A percentile compares a stretch with the other conserved stretches of the same genome.
Evolutionary conservation across 331 rosid genomes (phyloP).

Genomic region (Rhamnella rubrinervis): DNA sequence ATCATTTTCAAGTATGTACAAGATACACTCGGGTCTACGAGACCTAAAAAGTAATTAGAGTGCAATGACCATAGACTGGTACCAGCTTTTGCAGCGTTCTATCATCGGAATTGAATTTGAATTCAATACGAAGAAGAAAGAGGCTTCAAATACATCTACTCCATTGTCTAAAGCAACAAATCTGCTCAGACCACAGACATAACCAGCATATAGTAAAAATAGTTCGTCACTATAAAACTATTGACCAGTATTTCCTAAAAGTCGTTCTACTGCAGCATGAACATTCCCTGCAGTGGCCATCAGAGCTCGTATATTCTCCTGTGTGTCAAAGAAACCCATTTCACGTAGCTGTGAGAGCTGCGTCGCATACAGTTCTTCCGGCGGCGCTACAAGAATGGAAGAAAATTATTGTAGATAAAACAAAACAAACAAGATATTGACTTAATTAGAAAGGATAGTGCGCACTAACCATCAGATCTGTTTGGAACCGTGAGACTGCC

Average conservation of each 20-base stretch:
- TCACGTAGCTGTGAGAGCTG: constrained; percentile 87
- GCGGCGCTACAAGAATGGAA: constrained; percentile 57
- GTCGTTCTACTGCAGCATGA: constrained; percentile 79
- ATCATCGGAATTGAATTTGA: no score
- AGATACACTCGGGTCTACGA: no score
- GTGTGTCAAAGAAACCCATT: constrained; percentile 84
- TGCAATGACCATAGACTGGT: no score
- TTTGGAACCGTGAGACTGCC: constrained; percentile 73
- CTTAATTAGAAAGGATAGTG: background rate
- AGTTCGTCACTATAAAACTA: constrained; percentile 24
- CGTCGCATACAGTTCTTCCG: constrained; percentile 73
- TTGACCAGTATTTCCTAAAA: constrained; percentile 65
- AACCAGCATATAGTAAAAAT: no score
- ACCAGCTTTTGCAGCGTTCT: no score
- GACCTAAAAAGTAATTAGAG: no score
- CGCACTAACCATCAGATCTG: constrained; percentile 60
- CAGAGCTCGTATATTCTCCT: constrained; percentile 79
- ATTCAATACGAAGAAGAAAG: no score
- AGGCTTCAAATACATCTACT: no score
- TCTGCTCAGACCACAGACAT: no score
- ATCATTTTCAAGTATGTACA: no score
- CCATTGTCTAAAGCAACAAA: no score
- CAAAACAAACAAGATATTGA: background rate
- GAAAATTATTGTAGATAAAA: background rate
- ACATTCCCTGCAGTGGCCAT: constrained; percentile 77